Base-by-base conservation (phyloP, 805 yeast genomes). In the Aciculoconidium aculeatum region DNA sequence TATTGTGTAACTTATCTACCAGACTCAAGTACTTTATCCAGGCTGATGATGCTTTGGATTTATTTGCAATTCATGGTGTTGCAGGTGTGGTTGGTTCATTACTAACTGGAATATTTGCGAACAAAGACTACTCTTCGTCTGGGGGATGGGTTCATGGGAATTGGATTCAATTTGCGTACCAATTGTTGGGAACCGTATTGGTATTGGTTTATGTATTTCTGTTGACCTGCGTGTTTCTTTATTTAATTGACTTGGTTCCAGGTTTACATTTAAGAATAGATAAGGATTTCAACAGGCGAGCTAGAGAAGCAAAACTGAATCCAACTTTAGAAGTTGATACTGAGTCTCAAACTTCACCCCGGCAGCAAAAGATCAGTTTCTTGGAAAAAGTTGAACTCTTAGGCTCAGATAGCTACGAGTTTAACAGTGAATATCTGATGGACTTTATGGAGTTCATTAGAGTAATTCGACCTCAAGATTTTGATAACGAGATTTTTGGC, bases 141-240 rank as follows among this genome's bases (percentile, higher is more conserved):
- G 70, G 70, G 4, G 70, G 70, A 5, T 64, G 69, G 69, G 51
- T 59, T 1, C 42, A 46, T 7, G 55, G 58, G 9, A 49, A 63
- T 35, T 64, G 67, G 64, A 43, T 47, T 0, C 70, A 64, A 41
- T 36, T 64, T 7, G 65, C 61, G 6, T 62, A 60, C 39, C 70
- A 64, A 34, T 23, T 59, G 11, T 41, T 60, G 17, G 69, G 68
- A 5, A 37, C 51, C 9, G 57, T 54, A 3, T 56, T 63, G 10
- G 52, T 60, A 0, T 42, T 58, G 2, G 44, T 41, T 0, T 64
- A 63, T 37, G 62, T 56, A 3, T 59, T 61, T 32, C 40, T 55
- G 1, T 17, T 61, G 43, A 48, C 53, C 17, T 39, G 58, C 16
- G 36, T 51, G 6, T 46, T 63, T 21, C 42, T 64, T 22, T 57